Evolutionary conservation across 176 grass and related monocot genomes (phyloP).

Genomic region (Phoenix roebelenii): DNA sequence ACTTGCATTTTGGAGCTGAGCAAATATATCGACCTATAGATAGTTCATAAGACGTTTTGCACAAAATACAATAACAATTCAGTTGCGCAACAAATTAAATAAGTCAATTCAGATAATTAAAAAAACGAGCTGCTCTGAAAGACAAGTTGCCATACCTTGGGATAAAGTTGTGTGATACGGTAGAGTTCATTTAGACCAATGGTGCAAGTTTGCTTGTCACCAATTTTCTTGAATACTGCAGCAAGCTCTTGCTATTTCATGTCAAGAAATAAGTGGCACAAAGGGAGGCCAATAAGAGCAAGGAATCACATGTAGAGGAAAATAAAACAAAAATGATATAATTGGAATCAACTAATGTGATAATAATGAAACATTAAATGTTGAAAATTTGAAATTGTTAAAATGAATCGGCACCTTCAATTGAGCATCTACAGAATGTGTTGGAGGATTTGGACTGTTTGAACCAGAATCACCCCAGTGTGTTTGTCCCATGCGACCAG

Average conservation of each 20-base stretch:
- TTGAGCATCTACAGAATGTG: slow-evolving; percentile 74
- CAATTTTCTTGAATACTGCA: slow-evolving; percentile 98
- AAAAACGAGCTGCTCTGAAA: no score
- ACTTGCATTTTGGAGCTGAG: slow-evolving; percentile 98
- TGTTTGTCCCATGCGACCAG: slow-evolving; percentile 83
- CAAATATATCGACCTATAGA: slow-evolving; percentile 90
- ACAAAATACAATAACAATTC: neutral
- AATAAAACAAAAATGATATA: neutral
- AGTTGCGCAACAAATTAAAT: no score
- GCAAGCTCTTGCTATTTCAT: slow-evolving; percentile 92
- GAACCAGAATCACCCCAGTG: slow-evolving; percentile 87
- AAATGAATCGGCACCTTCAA: slow-evolving; percentile 54
- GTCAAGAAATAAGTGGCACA: slow-evolving; percentile 1
- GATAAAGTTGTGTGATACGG: slow-evolving; percentile 91
- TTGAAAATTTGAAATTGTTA: neutral
- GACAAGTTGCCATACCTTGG: slow-evolving; percentile 45
- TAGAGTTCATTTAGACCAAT: slow-evolving; percentile 96
- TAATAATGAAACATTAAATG: slow-evolving; percentile 1
- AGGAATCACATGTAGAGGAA: neutral
- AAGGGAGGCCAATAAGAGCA: neutral
- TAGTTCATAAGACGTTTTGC: neutral
- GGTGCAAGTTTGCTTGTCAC: slow-evolving; percentile 93
- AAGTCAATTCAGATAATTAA: neutral
- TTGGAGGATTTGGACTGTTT: slow-evolving; percentile 62
- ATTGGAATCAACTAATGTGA: neutral